phyloP scores from a whole-genome alignment of 2,329 filamentous ascomycete genomes.

The Aspergillus clavatus region DNA sequence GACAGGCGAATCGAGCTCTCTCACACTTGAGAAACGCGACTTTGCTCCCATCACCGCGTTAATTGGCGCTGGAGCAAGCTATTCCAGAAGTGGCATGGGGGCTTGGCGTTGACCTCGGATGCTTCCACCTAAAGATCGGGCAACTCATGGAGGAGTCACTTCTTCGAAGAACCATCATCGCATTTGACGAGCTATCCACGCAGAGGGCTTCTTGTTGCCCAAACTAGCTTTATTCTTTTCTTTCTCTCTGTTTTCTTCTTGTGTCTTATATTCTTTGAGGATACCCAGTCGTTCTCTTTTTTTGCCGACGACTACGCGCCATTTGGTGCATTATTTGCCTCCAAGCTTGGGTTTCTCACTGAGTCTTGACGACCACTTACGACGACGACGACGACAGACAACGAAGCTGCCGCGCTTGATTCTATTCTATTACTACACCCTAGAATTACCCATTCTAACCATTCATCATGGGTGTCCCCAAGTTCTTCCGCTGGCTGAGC shows the following conservation, averaged over 20 bases:
- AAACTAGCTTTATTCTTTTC: constrained; percentile 6
- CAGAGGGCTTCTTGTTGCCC: constrained; percentile 8
- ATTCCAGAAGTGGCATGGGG: constrained; percentile 15
- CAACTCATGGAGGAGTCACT: constrained; percentile 1
- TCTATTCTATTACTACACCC: constrained; percentile 9
- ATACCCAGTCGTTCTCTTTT: constrained; percentile 16
- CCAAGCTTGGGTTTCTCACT: constrained; percentile 18
- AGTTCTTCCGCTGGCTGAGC: constrained; percentile 98
- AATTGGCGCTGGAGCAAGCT: constrained; percentile 27
- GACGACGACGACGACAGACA: constrained; percentile 12
- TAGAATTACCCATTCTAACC: constrained; percentile 7
- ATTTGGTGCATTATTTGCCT: constrained; percentile 15
- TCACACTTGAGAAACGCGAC: constrained; percentile 22
- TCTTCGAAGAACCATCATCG: not conserved
- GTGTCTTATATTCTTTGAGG: constrained; percentile 14
- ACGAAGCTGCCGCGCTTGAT: constrained; percentile 1
- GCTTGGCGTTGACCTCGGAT: constrained; percentile 19
- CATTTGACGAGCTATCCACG: not conserved
- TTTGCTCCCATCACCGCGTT: constrained; percentile 28
- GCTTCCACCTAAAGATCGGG: not conserved
- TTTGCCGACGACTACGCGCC: constrained; percentile 12
- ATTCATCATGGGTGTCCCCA: constrained; percentile 63
- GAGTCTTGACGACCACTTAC: constrained; percentile 12
- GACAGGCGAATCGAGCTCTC: constrained; percentile 14
- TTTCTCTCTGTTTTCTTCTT: constrained; percentile 15